A percentile compares a stretch with the other conserved stretches of the same genome.
These are phyloP conservation scores for Pythium oligandrum DNA, from an alignment of 352 stramenopile genomes.

Conservation along the genomic window DNA sequence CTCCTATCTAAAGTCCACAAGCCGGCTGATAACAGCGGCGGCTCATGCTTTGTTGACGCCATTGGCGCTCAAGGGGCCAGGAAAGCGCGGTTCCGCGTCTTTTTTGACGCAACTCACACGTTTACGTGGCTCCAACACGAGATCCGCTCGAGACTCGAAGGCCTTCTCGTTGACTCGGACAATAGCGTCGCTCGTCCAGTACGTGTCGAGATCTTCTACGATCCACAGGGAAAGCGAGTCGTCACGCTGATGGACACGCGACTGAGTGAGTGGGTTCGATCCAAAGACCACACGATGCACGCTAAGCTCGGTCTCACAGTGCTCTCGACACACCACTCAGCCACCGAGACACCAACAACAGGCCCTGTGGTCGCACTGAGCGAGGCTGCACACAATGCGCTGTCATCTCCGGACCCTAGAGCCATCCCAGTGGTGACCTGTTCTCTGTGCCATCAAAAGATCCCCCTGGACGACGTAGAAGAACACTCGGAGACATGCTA, in stretches of 20 bases:
- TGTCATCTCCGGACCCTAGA: too few species aligned
- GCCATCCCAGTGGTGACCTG: slow-evolving; percentile 18
- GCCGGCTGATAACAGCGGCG: background rate
- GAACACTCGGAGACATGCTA: slow-evolving; percentile 33
- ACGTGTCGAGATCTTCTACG: slow-evolving; percentile 24
- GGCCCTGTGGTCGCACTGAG: too few species aligned
- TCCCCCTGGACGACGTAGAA: slow-evolving; percentile 31
- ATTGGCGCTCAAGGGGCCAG: slow-evolving; percentile 6
- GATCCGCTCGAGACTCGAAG: slow-evolving; percentile 5
- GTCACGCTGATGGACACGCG: slow-evolving; percentile 2
- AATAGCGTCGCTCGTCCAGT: too few species aligned
- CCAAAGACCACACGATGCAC: slow-evolving; percentile 4
- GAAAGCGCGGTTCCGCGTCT: slow-evolving; percentile 27
- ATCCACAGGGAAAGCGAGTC: slow-evolving; percentile 13
- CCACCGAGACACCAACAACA: background rate
- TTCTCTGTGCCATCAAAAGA: slow-evolving; percentile 28
- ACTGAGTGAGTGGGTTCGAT: background rate
- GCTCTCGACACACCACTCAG: slow-evolving; percentile 9
- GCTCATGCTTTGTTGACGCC: slow-evolving; percentile 17
- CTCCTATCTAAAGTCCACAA: too few species aligned
- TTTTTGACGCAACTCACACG: slow-evolving; percentile 21
- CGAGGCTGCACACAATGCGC: too few species aligned
- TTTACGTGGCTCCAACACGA: slow-evolving; percentile 33
- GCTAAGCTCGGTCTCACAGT: slow-evolving; percentile 17
- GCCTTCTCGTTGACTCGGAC: too few species aligned